Percentiles rank a stretch among this genome's conserved stretches.
Conservation (phyloP, 73 alveolate species). For the Stentor roeselii region DNA sequence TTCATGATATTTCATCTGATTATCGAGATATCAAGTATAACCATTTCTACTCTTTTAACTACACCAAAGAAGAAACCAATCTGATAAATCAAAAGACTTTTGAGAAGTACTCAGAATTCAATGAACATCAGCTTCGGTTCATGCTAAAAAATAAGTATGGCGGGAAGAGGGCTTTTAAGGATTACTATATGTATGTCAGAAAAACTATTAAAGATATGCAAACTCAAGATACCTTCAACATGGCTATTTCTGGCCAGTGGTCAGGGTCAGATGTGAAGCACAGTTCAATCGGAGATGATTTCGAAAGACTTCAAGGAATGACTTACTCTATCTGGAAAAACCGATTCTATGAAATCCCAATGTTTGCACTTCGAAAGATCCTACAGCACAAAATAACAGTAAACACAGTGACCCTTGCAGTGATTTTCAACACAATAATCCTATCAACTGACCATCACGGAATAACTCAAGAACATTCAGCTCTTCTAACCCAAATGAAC, state of each 20-base stretch:
- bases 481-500: conserved; percentile 34
- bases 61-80: too few species aligned
- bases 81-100: too few species aligned
- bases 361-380: background rate
- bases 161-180: background rate
- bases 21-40: too few species aligned
- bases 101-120: too few species aligned
- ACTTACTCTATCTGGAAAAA: background rate
- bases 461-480: conserved; percentile 38
- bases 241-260: background rate
- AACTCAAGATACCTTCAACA: background rate
- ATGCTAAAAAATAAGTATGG: background rate
- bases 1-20: too few species aligned
- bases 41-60: too few species aligned
- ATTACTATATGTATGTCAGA: background rate
- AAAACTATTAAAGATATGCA: background rate
- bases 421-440: conserved; percentile 58
- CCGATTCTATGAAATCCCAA: background rate
- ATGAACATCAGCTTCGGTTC: too few species aligned
- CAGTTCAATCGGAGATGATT: background rate
- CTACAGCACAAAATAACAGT: background rate
- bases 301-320: background rate
- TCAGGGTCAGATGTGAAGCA: background rate
- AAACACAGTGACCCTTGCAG: conserved; percentile 46
- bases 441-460: conserved; percentile 71